Conservation (phyloP, 192 early-diverging fungal species). For the Umbelopsis sp. region DNA sequence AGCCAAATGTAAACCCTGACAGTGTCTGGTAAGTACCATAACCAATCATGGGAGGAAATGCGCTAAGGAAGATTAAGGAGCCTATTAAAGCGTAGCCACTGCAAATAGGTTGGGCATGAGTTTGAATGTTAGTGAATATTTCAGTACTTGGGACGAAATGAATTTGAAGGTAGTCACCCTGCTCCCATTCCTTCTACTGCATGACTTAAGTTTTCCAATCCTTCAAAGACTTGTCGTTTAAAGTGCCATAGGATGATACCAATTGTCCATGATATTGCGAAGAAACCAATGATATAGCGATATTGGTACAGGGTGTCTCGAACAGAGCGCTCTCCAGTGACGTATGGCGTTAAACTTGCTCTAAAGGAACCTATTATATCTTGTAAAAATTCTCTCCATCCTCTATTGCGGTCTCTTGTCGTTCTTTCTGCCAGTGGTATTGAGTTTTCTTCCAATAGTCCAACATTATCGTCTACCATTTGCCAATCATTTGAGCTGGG, state of each 20-base stretch:
- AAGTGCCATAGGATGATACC: conserved; percentile 34
- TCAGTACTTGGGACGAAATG: not conserved
- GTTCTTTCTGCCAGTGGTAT: not conserved
- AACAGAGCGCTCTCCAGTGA: not conserved
- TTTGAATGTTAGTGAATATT: not conserved
- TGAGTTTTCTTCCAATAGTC: not conserved
- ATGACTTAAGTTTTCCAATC: conserved; percentile 39
- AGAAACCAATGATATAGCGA: conserved; percentile 23
- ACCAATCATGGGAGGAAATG: conserved; percentile 71
- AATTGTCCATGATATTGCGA: conserved; percentile 31
- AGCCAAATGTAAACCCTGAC: conserved; percentile 69
- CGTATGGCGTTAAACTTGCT: conserved; percentile 1
- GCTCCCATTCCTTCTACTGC: conserved; percentile 42
- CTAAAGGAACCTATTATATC: not conserved
- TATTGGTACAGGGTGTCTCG: conserved; percentile 1
- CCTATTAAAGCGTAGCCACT: conserved; percentile 53
- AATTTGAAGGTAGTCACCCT: conserved; percentile 31
- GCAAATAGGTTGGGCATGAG: not conserved
- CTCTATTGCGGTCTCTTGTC: not conserved
- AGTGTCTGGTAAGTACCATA: conserved; percentile 66
- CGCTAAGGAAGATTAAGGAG: conserved; percentile 55
- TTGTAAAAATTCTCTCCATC: not conserved
- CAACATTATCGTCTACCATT: conserved; percentile 8
- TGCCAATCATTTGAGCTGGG: conserved; percentile 2
- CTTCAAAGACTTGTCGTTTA: conserved; percentile 40